Evolutionary conservation across 371 early-diverging fungal species (phyloP), one percentile per base, ranked within the genome.

Genomic region (Phascolomyces articulosus): DNA sequence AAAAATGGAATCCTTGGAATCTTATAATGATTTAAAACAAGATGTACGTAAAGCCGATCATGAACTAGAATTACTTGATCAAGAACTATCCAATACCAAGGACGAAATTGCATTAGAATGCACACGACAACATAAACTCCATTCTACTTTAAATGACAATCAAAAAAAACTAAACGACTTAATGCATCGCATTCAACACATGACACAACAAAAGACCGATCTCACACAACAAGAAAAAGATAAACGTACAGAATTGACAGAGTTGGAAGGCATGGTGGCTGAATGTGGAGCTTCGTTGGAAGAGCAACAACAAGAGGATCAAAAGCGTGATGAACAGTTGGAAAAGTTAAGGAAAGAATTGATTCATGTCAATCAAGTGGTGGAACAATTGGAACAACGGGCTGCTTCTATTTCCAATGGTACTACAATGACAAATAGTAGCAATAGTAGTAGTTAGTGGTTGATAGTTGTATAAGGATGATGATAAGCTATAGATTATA

Each of bases 41-140:
- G 23, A 51, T 8, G 24, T 51, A 24, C 51, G 26, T 10, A 20
- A 24, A 20, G 26, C 51, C 21, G 26, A 51, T 51, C 21, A 51
- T 24, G 51, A 51, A 51, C n/a, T 51, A 24, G 51, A 51, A 24
- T n/a, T 51, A n/a, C 15, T 51, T 6, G 51, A 51, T 51, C 51
- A 51, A 24, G 51, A 51, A 51, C 51, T 51, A 51, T 23, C 23
- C 21, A 51, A 51, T 23, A 51, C 51, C 21, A 51, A 51, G 7
- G 51, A 51, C 51, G 51, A 51, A 24, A 51, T 51, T n/a, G 23
- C 21, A n/a, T 7, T 20, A 3, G 51, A 51, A 51, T 51, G 23
- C 7, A 24, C 51, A 4, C 20, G 3, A 51, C 51, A 51, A 16
- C 44, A 44, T 18, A 44, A 44, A 2, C 7, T 44, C 0, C 15